Percentiles rank a stretch among this genome's conserved stretches.
These are phyloP conservation scores for Trypanosoma platydactyli DNA, from an alignment of 208 protist genomes.

Conservation along the genomic window DNA sequence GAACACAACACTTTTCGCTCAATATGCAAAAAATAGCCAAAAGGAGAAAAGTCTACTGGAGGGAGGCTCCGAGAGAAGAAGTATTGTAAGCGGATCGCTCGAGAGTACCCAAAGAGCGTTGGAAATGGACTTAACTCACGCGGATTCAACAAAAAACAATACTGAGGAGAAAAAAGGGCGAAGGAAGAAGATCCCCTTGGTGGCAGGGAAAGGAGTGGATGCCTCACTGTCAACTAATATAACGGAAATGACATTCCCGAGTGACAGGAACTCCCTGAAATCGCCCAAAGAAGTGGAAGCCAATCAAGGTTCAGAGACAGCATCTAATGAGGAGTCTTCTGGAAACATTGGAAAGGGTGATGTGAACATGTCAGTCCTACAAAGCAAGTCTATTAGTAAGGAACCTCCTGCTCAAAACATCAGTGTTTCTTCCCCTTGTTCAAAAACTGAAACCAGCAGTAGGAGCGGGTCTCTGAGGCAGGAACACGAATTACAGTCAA, in stretches of 20 bases:
- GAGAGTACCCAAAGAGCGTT: background rate
- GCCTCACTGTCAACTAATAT: background rate
- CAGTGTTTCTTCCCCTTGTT: background rate
- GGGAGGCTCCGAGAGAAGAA: background rate
- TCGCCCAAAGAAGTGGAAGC: background rate
- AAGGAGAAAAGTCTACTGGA: background rate
- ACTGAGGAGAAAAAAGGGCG: background rate
- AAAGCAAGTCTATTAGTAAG: background rate
- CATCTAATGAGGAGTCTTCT: background rate
- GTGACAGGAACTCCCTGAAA: background rate
- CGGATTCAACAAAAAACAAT: background rate
- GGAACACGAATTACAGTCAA: background rate
- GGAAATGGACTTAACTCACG: background rate
- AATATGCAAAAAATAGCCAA: background rate
- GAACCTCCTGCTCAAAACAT: background rate
- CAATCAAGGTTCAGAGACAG: background rate
- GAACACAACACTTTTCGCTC: background rate
- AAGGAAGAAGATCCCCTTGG: too few relatives aligned
- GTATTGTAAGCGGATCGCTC: background rate
- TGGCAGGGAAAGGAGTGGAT: background rate
- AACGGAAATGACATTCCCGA: background rate
- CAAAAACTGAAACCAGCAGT: too few relatives aligned
- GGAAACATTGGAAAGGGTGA: background rate
- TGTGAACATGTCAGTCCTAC: background rate
- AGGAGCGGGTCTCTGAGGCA: too few relatives aligned